Conservation (phyloP, 164 flowering plant species). For the Piper longum region DNA sequence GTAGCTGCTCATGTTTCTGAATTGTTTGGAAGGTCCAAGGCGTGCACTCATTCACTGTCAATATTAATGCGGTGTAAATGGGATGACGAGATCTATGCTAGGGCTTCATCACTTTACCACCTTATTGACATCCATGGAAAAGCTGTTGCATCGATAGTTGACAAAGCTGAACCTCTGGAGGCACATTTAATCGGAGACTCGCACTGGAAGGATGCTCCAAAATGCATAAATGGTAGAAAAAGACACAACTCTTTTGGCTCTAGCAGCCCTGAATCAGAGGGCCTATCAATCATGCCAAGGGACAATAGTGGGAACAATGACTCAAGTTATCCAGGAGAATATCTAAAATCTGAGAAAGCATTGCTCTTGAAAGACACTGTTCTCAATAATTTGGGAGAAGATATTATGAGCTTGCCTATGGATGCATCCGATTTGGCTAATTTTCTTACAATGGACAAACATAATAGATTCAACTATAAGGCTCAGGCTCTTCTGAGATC, state of each 20-base stretch:
- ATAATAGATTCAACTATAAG: slow-evolving; percentile 66
- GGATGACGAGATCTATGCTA: slow-evolving; percentile 60
- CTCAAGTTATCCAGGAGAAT: slow-evolving; percentile 15
- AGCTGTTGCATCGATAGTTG: slow-evolving; percentile 23
- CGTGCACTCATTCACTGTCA: slow-evolving; percentile 82
- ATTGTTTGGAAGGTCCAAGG: slow-evolving; percentile 73
- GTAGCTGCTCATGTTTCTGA: slow-evolving; percentile 97
- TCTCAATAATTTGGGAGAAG: slow-evolving; percentile 28
- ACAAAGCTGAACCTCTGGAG: slow-evolving; percentile 83
- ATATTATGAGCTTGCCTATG: slow-evolving; percentile 40
- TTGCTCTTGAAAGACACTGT: slow-evolving; percentile 22
- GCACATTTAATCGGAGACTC: slow-evolving; percentile 50
- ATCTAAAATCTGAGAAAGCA: slow-evolving; percentile 22
- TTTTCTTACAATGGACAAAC: slow-evolving; percentile 81
- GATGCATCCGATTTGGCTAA: slow-evolving; percentile 21
- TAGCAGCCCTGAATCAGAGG: slow-evolving; percentile 20
- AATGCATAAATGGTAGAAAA: slow-evolving; percentile 21
- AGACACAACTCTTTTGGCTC: slow-evolving; percentile 16
- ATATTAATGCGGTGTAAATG: slow-evolving; percentile 74
- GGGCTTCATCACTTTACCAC: slow-evolving; percentile 88
- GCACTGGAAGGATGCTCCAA: slow-evolving; percentile 30
- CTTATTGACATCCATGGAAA: too few relatives aligned
- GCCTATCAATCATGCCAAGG: slow-evolving; percentile 6
- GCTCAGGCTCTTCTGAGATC: slow-evolving; percentile 60
- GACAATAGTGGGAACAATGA: slow-evolving; percentile 3